These are phyloP conservation scores for Myriosclerotinia duriaeana DNA, from an alignment of 2,329 filamentous ascomycete genomes.

Conservation along the genomic window DNA sequence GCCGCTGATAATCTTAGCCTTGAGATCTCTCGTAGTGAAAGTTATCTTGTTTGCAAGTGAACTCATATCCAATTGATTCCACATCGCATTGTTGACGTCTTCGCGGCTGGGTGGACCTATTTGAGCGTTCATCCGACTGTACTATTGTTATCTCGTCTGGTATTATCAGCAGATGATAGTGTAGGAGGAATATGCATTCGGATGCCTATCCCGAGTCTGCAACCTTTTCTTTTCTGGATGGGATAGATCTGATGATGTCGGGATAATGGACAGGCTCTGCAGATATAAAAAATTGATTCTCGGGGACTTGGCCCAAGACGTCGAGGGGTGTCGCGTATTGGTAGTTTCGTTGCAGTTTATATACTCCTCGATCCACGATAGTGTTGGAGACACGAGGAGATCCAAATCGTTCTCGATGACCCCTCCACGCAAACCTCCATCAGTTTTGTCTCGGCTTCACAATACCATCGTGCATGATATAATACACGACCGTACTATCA, in stretches of 20 bases:
- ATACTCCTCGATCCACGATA: not conserved
- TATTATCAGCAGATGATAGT: not conserved
- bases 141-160: too few species aligned
- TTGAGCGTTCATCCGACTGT: conserved; percentile 28
- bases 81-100: conserved; percentile 22
- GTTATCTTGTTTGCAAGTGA: conserved; percentile 35
- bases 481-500: conserved; percentile 82
- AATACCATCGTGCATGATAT: conserved; percentile 81
- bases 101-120: conserved; percentile 33
- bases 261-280: not conserved
- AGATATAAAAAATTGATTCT: not conserved
- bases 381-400: not conserved
- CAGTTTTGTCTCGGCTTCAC: conserved; percentile 84
- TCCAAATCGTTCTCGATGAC: not conserved
- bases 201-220: too few species aligned
- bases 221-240: too few species aligned
- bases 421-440: conserved; percentile 30
- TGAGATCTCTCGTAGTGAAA: conserved; percentile 60
- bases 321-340: not conserved
- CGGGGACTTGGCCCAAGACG: not conserved
- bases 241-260: not conserved
- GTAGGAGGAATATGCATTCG: too few species aligned
- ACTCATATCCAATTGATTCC: conserved; percentile 24
- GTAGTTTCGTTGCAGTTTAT: not conserved
- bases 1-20: conserved; percentile 87